Evolutionary conservation across 257 asterid species (phyloP), one percentile per base, ranked within the genome.

Genomic region (Penstemon davidsonii): DNA sequence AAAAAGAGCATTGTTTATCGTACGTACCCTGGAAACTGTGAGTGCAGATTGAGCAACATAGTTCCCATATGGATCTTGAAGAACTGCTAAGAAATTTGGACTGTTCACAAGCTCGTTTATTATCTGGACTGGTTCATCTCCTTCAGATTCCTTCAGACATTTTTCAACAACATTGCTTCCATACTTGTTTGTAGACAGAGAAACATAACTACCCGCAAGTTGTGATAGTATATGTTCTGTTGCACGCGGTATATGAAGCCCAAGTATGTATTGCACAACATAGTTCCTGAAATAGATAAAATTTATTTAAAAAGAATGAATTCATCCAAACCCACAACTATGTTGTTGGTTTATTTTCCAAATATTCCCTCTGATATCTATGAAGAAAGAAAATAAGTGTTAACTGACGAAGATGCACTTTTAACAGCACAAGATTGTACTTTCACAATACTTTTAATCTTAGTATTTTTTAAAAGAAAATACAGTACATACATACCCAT

Each of bases 151-250:
- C 12, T 67, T 77, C 58, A 90, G 55, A 47, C 89, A 86, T 39
- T 73, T 80, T 62, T 90, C 97, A 0, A 86, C 96, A 59, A 90
- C 97, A 59, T 90, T 76, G 76, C 94, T 86, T 0, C 90, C 96
- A 33, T 78, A 75, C 54, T 87, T 90, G 66, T 81, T 78, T 86
- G 81, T 72, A 0, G 95, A 77, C 0, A 87, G 67, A 1, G 77
- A 36, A 1, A 83, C 85, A n/a, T 38, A 74, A 51, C 40, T 66
- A 8, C 94, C 90, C 2, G 44, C 19, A 0, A 90, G 75, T 36
- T 75, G 85, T 2, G 75, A 52, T 7, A 86, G 4, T 19, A 86
- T 68, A 8, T 43, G 72, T 5, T 8, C 41, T 0, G 83, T 81
- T 0, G 76, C 77, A 0, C 15, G 62, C 1, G 46, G 54, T 1